Base-by-base conservation (phyloP, 2,329 filamentous ascomycete species). In the Epichloe scottii region DNA sequence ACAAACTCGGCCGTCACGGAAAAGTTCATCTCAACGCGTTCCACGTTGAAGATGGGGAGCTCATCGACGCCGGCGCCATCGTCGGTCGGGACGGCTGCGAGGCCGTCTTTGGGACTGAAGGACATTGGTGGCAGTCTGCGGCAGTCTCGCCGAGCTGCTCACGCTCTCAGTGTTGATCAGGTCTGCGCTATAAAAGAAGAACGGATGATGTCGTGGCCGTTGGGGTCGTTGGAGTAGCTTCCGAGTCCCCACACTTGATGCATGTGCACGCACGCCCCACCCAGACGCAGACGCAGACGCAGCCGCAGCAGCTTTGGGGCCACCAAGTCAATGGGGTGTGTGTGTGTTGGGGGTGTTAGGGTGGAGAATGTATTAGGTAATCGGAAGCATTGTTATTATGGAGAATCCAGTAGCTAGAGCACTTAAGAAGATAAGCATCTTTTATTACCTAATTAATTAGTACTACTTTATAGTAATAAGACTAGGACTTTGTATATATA, bases 1-100 rank as follows among this genome's bases (percentile, higher is more conserved):
- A 95, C 93, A 64, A 98, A 97, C 68, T 96, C 88, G 57, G 91
- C 89, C 2, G 91, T 88, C 61, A 97, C 85, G 54, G 88, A 85
- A 75, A 98, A 98, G 66, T 93, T 87, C 56, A 97, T 82, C 72
- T 94, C 85, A 39, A 97, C 93, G 56, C 81, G 83, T 70, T 95
- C 87, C 64, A 97, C 83, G 65, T 93, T 87, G 74, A 98, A 98
- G 70, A 98, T 95, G 59, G 91, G 90, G 53, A 91, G 73, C 51
- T 82, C 76, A 59, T 83, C 78, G 56, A 79, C 73, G 54, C 66
- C 66, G 53, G 82, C 71, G 65, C 76, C 78, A 59, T 67, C 78
- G 61, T 79, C 76, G 62, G 68, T 66, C 66, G 74, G 77, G 63
- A 80, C 78, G 66, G 82, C 79, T 64, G 81, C 79, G 72, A 90